phyloP scores from a whole-genome alignment of 78 protist species.

The Dictyostelium citrinum region DNA sequence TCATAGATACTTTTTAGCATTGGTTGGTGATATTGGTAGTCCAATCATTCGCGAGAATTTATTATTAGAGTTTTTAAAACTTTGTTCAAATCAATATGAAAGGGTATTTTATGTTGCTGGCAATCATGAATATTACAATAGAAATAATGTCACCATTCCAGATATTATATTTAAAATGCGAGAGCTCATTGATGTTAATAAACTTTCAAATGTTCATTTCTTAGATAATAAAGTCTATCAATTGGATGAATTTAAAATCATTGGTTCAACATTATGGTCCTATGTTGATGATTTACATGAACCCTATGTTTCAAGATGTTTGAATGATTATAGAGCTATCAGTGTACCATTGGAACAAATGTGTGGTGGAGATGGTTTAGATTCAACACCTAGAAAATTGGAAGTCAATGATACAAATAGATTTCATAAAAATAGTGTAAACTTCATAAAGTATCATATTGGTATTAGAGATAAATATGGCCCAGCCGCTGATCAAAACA shows the following conservation, averaged over 20 bases:
- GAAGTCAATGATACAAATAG: not conserved
- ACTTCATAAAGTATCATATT: not conserved
- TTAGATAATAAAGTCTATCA: not conserved
- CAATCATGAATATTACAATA: not conserved
- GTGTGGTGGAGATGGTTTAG: not conserved
- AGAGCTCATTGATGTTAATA: not conserved
- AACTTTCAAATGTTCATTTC: not conserved
- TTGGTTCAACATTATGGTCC: not conserved
- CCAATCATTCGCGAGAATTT: not conserved
- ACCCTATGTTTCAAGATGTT: not conserved
- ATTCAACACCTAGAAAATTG: not conserved
- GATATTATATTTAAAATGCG: not conserved
- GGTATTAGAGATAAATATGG: not conserved
- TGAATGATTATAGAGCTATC: not conserved
- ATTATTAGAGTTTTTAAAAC: not conserved
- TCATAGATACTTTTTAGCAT: slow-evolving; percentile 10
- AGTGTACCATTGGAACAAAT: not conserved
- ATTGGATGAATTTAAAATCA: not conserved
- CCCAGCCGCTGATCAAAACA: not conserved
- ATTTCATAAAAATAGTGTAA: not conserved
- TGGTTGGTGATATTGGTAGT: slow-evolving; percentile 27
- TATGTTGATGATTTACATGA: not conserved
- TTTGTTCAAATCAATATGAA: not conserved
- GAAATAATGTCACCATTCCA: not conserved
- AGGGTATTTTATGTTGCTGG: not conserved